Conservation (phyloP, 1,284 basidiomycete species). For the Ganoderma leucocontextum region DNA sequence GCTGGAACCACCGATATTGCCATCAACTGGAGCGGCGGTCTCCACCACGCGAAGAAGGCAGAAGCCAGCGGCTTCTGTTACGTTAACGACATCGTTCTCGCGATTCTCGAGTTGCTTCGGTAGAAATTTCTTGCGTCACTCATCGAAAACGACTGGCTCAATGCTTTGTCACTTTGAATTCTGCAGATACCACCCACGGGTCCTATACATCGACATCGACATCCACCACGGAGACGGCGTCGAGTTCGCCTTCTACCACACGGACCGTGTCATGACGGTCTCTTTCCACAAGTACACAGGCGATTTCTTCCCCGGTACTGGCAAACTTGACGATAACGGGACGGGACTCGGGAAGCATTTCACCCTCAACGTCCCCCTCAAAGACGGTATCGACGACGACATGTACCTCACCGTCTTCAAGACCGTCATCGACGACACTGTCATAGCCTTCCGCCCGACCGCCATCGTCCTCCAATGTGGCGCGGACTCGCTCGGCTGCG, state of each 20-base stretch:
- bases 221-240: slow-evolving; percentile 98
- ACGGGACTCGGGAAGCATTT: slow-evolving; percentile 92
- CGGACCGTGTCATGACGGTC: slow-evolving; percentile 97
- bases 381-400: slow-evolving; percentile 97
- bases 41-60: slow-evolving; percentile 95
- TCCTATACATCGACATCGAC: slow-evolving; percentile 96
- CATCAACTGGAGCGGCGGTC: slow-evolving; percentile 96
- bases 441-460: slow-evolving; percentile 89
- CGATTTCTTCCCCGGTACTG: slow-evolving; percentile 98
- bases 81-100: slow-evolving; percentile 94
- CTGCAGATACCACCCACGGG: slow-evolving; percentile 84
- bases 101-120: slow-evolving; percentile 92
- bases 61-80: slow-evolving; percentile 98
- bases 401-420: slow-evolving; percentile 97
- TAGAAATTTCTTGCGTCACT: slow-evolving; percentile 21
- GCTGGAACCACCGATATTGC: slow-evolving; percentile 94
- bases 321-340: slow-evolving; percentile 93
- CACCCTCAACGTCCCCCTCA: slow-evolving; percentile 93
- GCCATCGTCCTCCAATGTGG: slow-evolving; percentile 98
- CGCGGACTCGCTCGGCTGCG: slow-evolving; percentile 95
- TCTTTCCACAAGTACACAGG: slow-evolving; percentile 99
- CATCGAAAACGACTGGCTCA: not conserved
- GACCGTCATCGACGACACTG: slow-evolving; percentile 93
- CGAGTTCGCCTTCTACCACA: slow-evolving; percentile 97
- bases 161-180: too few species aligned